Base-by-base conservation (phyloP, 2,329 filamentous ascomycete species). In the Byssoonygena ceratinophila region DNA sequence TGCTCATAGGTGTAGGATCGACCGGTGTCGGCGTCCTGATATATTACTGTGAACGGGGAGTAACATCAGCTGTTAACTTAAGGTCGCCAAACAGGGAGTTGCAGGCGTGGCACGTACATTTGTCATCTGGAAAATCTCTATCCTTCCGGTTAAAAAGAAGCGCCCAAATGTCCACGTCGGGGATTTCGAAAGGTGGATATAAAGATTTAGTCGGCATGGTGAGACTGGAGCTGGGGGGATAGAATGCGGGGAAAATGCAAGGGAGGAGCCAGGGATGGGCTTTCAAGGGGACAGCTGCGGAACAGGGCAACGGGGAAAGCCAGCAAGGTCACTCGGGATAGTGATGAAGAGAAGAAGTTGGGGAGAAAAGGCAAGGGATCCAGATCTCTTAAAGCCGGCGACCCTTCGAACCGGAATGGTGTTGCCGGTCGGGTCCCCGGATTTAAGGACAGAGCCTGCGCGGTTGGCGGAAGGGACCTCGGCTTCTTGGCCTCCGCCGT, bases 131-230 rank as follows among this genome's bases (percentile, higher is more conserved):
- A 61, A 80, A 94, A 1, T 71, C 68, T 58, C 71, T 80, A 58
- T 84, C 74, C 59, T 79, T 81, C 53, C 77, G 74, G 60, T 89
- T 83, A 62, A 94, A 89, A 43, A 94, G 71, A 54, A 89, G 82
- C 0, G 76, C 76, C 86, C 87, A 95, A 46, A 94, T 65, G 66
- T 94, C 88, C 52, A 83, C 70, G 59, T 84, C 71, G 0, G 90
- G 89, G 37, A 95, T 82, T 18, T 82, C 73, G 34, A 92, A 62
- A 6, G 74, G 67, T 1, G 81, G 75, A 63, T 82, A 87, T 0
- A 72, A 70, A 2, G 87, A 89, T 44, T 79, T 73, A 61, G 83
- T 76, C 55, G 85, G 84, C 88, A 94, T 94, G 23, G 37, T 51
- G 37, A 34, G 14, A 31, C 16, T 20, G 48, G 27, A 18, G 20